Base-by-base conservation (phyloP, 2,329 filamentous ascomycete genomes). In the Herpotrichia juniperi region DNA sequence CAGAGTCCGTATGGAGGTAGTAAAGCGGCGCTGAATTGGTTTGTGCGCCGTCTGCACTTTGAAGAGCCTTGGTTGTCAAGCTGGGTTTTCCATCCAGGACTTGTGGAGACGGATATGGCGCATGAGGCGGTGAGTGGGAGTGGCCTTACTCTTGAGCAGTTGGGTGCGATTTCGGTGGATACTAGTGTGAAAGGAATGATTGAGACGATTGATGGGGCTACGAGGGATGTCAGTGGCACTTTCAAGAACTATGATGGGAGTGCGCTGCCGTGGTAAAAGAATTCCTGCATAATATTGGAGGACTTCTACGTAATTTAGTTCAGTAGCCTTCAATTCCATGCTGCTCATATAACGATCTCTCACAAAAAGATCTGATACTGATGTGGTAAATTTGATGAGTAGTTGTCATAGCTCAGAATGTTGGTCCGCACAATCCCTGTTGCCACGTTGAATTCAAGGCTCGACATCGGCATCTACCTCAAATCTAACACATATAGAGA, bases 21-120 rank as follows among this genome's bases (percentile, higher is more conserved):
- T 21, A 64, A 64, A 30, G 57, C 53, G 0, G 56, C 56, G 4
- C 17, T 61, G 46, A 59, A 64, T 45, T 58, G 46, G 40, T 31
- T 57, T 22, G 43, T 57, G 10, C 26, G 16, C 1, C n/a, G 46
- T 10, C 21, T 59, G 3, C 59, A 62, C 34, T 32, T 56, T 22
- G 42, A 44, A 16, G 42, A 44, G 42, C 42, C 42, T 7, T 44
- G 24, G 42, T 25, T 44, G 17, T 28, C 42, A 4, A 44, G 42
- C 16, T 44, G 26, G 8, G 42, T 44, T n/a, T 44, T 44, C 16
- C 42, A 44, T 25, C 42, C 34, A 16, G 24, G 46, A 24, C 31
- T 48, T 14, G 45, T 48, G 3, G 45, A 37, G 31, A 48, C 32
- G 26, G 45, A 48, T 31, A 25, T 48, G 31, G 22, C 32, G 6